phyloP scores from a whole-genome alignment of 2,329 filamentous ascomycete genomes.

The Beauveria scarabaeidicola region DNA sequence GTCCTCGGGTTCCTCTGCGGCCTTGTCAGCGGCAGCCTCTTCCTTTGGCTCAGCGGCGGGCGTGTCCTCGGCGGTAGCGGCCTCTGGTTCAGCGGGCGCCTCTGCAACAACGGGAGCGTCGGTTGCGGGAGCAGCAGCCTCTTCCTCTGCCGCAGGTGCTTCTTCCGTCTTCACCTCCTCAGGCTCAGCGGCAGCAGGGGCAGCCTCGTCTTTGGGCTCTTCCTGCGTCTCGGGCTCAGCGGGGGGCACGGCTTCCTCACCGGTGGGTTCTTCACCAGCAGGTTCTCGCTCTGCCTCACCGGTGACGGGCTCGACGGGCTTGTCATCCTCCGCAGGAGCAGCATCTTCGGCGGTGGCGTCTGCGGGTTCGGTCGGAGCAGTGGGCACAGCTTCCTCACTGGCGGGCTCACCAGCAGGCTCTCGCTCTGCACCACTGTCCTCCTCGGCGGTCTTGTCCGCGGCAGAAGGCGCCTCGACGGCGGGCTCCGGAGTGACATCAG shows the following conservation, averaged over 20 bases:
- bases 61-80: neutral
- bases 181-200: neutral
- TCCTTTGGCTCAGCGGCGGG: neutral
- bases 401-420: neutral
- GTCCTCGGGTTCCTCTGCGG: neutral
- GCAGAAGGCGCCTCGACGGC: neutral
- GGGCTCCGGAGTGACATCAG: neutral
- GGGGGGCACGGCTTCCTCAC: slow-evolving; percentile 1
- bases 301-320: neutral
- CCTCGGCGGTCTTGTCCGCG: neutral
- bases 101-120: neutral
- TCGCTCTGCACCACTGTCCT: neutral
- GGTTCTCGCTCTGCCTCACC: slow-evolving; percentile 5
- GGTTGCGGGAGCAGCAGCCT: neutral
- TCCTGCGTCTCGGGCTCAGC: neutral
- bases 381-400: neutral
- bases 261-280: neutral
- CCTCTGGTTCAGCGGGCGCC: neutral
- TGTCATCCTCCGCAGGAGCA: neutral
- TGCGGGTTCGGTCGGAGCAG: neutral
- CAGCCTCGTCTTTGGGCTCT: neutral
- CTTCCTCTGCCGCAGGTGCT: neutral
- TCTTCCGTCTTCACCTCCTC: neutral
- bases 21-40: neutral
- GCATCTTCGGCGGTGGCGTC: neutral